phyloP scores from a whole-genome alignment of 768 basidiomycete genomes.

The Suillus discolor region DNA sequence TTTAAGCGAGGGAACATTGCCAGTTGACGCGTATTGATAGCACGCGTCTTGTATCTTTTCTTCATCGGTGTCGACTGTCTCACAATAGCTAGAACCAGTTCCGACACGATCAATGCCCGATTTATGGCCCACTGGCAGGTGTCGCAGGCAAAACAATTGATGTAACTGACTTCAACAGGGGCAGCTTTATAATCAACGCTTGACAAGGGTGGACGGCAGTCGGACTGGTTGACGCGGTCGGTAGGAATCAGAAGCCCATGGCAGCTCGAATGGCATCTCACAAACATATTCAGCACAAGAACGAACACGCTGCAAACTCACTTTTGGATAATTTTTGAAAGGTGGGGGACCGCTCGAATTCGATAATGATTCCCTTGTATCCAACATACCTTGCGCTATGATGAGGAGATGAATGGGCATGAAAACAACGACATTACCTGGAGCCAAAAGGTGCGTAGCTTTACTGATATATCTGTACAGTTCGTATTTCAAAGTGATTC shows the following conservation, averaged over 20 bases:
- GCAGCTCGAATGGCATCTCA: not conserved
- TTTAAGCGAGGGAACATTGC: not conserved
- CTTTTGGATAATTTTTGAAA: not conserved
- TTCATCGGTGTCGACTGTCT: not conserved
- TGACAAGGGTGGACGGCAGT: not conserved
- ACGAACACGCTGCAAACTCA: not conserved
- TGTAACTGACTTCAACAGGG: not conserved
- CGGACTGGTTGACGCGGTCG: not conserved
- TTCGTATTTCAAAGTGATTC: not conserved
- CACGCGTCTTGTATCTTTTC: not conserved
- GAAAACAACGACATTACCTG: not conserved
- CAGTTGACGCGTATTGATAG: not conserved
- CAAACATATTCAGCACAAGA: not conserved
- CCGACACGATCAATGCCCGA: not conserved
- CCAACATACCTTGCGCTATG: not conserved
- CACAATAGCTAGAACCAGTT: not conserved
- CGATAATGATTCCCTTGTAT: not conserved
- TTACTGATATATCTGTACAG: not conserved
- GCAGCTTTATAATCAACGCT: not conserved
- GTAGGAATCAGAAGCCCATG: not conserved
- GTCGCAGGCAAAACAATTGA: not conserved
- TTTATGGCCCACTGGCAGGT: not conserved
- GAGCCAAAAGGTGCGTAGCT: not conserved
- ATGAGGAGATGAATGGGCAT: not conserved
- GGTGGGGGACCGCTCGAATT: not conserved